Evolutionary conservation across 2,329 filamentous ascomycete species (phyloP), one percentile per base, ranked within the genome.

Genomic region (Hymenoscyphus fraxineus): DNA sequence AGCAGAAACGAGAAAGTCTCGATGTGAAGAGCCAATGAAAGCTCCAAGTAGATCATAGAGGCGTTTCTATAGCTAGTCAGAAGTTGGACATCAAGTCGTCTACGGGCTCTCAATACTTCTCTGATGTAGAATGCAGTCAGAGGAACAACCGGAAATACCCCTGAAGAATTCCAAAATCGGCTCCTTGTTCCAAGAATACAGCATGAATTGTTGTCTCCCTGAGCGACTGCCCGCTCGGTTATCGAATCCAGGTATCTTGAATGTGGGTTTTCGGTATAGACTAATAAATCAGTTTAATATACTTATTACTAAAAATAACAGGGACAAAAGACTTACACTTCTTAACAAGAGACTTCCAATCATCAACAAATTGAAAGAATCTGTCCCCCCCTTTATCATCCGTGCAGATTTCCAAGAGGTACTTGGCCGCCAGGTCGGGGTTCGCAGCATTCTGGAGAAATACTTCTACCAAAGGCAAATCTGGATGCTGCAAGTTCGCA

Each of bases 371-470:
- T 38, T 22, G 65, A 16, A 38, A n/a, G 31, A 66, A 60, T 6
- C 63, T 58, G 4, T n/a, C 16, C 59, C 22, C 51, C 19, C 3
- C 51, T 22, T 9, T 35, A 13, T 58, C 56, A 58, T 66, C 47
- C 9, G 56, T 39, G 58, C 58, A 66, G 54, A 35, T 57, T 40
- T 63, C 44, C 60, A 66, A 51, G 19, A 66, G 47, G 57, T 66
- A 64, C 44, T 31, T 63, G 47, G 62, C 62, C 41, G 62, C 61
- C 38, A 56, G 56, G 16, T 64, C 39, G 31, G 56, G 59, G 60
- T 66, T 51, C 15, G 41, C 57, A 39, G 62, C 65, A 39, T 66
- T 62, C n/a, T 62, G 62, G 38, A 66, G 35, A 58, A 64, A 66
- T 60, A 51, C 41, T 38, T 66, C 65, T n/a, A 66, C 58, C 31